Conservation (phyloP, 306 rosid species). For the Castanopsis chinensis region DNA sequence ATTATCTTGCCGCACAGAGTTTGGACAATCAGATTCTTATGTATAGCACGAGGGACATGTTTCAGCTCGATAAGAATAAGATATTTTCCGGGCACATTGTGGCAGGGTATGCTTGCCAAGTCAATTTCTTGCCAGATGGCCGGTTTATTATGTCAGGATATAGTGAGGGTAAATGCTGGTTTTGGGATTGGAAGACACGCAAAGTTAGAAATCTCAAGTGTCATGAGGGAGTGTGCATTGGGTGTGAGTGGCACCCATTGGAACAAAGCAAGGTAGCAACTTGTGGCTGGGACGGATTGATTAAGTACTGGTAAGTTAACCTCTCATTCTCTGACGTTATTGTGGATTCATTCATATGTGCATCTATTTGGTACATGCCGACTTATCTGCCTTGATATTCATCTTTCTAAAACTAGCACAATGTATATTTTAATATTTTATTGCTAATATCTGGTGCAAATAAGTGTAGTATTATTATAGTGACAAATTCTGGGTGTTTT, state of each 20-base stretch:
- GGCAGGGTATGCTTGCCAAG: slow-evolving; percentile 96
- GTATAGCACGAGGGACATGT: slow-evolving; percentile 93
- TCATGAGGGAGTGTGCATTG: slow-evolving; percentile 94
- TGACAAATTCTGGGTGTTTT: not conserved
- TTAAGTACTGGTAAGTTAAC: slow-evolving; percentile 81
- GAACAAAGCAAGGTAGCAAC: slow-evolving; percentile 99
- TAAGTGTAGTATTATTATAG: not conserved
- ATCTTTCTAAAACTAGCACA: not conserved
- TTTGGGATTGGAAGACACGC: slow-evolving; percentile 99
- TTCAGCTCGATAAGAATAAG: slow-evolving; percentile 92
- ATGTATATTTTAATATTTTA: not conserved
- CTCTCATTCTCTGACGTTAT: slow-evolving; percentile 7
- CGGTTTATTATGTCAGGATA: slow-evolving; percentile 93
- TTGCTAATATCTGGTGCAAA: not conserved
- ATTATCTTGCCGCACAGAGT: slow-evolving; percentile 98
- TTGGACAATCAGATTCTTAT: slow-evolving; percentile 97
- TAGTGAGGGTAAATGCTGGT: slow-evolving; percentile 97
- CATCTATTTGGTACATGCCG: slow-evolving; percentile 1
- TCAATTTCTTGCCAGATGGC: slow-evolving; percentile 92
- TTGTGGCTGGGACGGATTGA: slow-evolving; percentile 98
- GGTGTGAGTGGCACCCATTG: slow-evolving; percentile 87
- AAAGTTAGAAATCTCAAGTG: slow-evolving; percentile 84
- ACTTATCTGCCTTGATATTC: not conserved
- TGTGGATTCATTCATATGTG: not conserved
- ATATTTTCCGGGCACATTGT: slow-evolving; percentile 89